These are phyloP conservation scores for Begonia fuchsioides DNA, from an alignment of 306 rosid genomes.

Conservation along the genomic window DNA sequence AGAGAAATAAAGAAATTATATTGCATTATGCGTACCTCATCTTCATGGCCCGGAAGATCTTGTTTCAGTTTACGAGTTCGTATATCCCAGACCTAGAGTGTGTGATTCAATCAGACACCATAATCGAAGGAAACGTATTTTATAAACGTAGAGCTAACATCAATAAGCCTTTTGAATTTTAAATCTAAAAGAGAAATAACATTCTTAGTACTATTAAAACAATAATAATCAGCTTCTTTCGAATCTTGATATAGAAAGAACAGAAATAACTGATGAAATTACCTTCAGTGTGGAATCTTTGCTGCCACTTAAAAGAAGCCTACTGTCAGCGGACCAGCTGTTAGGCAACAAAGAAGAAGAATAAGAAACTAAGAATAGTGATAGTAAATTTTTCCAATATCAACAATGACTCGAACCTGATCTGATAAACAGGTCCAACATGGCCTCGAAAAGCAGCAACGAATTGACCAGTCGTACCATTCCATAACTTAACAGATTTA, in stretches of 20 bases:
- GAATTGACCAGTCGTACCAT: constrained; percentile 70
- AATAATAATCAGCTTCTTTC: too few relatives aligned
- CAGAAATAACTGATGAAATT: too few relatives aligned
- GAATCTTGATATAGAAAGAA: not conserved
- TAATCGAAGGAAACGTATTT: too few relatives aligned
- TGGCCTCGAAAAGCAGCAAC: constrained; percentile 77
- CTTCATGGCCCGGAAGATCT: constrained; percentile 96
- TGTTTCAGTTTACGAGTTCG: constrained; percentile 64
- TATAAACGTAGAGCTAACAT: too few relatives aligned
- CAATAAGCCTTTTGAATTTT: too few relatives aligned
- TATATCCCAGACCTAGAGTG: constrained; percentile 79
- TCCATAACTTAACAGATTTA: constrained; percentile 87
- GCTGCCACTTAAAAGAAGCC: constrained; percentile 88
- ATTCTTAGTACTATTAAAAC: too few relatives aligned
- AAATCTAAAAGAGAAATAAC: too few relatives aligned
- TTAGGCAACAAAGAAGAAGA: constrained; percentile 9
- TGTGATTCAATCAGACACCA: not conserved
- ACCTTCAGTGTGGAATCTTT: constrained; percentile 92
- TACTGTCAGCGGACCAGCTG: constrained; percentile 99
- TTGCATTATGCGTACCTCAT: constrained; percentile 41
- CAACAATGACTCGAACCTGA: constrained; percentile 37
- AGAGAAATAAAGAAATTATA: not conserved
- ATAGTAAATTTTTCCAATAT: constrained; percentile 2
- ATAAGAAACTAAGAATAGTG: constrained; percentile 9
- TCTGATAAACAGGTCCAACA: constrained; percentile 91